Base-by-base conservation (phyloP, 805 yeast species). In the Candida patagonica region DNA sequence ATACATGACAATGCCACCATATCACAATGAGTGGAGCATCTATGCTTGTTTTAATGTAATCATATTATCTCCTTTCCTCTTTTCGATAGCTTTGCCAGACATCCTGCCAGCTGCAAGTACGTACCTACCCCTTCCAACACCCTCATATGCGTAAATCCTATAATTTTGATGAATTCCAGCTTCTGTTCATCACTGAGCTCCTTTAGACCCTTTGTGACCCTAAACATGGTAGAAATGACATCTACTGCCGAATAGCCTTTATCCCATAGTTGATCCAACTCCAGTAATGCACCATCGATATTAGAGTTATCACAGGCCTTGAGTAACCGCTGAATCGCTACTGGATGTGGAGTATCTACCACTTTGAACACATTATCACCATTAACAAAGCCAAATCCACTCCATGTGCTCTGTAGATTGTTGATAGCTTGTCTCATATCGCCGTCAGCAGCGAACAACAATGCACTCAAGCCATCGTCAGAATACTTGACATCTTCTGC, bases 381-480 rank as follows among this genome's bases (percentile, higher is more conserved):
- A 54, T 77, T 83, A n/a, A 92, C 96, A 41, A 83, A 70, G 2
- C 82, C 88, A 62, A 88, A 88, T 2, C 98, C 98, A 1, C 96
- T 86, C 24, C 80, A 89, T 0, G 96, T 87, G 54, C 94, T 80
- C 57, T 92, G 98, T 43, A 92, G 59, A 60, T 92, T 92, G 56
- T 92, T 92, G 35, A 92, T 74, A 0, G 97, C 98, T 61, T 92
- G 98, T 60, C 98, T 77, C 98, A 92, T 89, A 57, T 92, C 98
- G 44, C 98, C 98, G 56, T 92, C 98, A 0, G 96, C 94, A 0
- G 96, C 80, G 63, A 92, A 92, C 12, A 92, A 77, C 43, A 92
- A 70, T 0, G 98, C 97, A 49, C 86, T 86, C 26, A 92, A 62
- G 0, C 98, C 98, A 59, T 86, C 96, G 45, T 86, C 83, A 13